These are phyloP conservation scores for Cyberlindnera petersonii DNA, from an alignment of 805 yeast species.

Conservation along the genomic window DNA sequence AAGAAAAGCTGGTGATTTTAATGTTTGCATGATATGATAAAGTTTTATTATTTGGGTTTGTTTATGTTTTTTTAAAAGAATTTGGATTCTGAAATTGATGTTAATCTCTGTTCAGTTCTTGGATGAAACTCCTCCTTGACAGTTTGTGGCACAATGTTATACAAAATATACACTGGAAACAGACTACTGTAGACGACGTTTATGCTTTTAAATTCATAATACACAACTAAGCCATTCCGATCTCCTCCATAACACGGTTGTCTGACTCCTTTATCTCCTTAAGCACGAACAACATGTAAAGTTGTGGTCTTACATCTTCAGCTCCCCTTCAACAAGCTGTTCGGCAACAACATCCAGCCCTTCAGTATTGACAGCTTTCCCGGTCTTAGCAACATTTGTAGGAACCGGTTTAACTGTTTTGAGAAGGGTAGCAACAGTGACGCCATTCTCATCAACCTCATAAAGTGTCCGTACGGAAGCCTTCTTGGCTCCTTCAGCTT, in stretches of 20 bases:
- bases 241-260: too few species aligned
- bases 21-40: neutral
- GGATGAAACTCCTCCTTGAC: too few species aligned
- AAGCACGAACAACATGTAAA: too few species aligned
- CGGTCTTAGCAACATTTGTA: conserved; percentile 27
- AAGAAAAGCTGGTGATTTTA: too few species aligned
- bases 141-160: too few species aligned
- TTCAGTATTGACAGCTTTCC: conserved; percentile 28
- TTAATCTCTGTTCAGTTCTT: neutral
- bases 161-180: too few species aligned
- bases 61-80: neutral
- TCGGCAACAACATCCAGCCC: conserved; percentile 28
- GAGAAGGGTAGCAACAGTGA: conserved; percentile 25
- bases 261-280: too few species aligned
- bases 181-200: too few species aligned
- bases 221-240: too few species aligned
- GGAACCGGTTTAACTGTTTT: conserved; percentile 27
- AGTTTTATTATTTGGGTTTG: neutral
- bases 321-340: neutral
- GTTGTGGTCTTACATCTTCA: neutral
- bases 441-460: conserved; percentile 27
- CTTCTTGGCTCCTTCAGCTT: conserved; percentile 13
- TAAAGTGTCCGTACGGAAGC: conserved; percentile 24
- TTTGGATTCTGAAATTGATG: neutral
- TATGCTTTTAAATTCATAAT: too few species aligned